A percentile compares a stretch with the other conserved stretches of the same genome.
Conservation (phyloP, 1,284 basidiomycete species). For the Puccinia triticina region DNA sequence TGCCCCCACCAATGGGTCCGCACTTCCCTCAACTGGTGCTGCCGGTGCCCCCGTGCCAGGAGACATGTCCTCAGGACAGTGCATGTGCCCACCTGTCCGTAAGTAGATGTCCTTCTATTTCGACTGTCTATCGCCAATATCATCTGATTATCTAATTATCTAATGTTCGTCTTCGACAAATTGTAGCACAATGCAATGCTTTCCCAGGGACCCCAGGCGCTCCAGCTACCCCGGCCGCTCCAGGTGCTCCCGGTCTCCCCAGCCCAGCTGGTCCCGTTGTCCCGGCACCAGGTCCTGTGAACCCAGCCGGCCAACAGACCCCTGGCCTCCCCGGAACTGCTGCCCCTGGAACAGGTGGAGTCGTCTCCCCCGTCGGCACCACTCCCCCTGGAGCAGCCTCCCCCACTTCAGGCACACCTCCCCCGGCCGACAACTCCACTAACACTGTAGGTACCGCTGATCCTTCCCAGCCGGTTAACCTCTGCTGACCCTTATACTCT, state of each 20-base stretch:
- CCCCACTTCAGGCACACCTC: background rate
- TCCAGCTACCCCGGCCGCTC: no score
- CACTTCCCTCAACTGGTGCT: background rate
- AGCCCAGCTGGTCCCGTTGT: background rate
- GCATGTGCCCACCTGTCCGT: slow-evolving; percentile 6
- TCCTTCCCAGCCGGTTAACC: no score
- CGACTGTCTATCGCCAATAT: background rate
- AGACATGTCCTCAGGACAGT: slow-evolving; percentile 1
- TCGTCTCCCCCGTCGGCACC: background rate
- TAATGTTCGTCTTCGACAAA: background rate
- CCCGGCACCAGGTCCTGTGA: background rate
- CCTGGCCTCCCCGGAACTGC: background rate
- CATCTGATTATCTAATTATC: no score
- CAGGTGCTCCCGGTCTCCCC: background rate
- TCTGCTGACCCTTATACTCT: background rate
- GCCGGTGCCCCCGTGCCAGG: background rate
- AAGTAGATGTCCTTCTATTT: no score
- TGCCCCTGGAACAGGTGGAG: background rate
- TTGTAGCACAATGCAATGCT: no score
- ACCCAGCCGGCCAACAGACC: background rate
- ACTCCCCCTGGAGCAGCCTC: background rate
- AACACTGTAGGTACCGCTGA: background rate
- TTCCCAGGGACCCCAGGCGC: no score
- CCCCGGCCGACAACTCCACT: background rate
- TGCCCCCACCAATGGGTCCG: background rate